These are phyloP conservation scores for Hemisphaericaspora lyxosophila DNA, from an alignment of 1,139 yeast species.

Conservation along the genomic window DNA sequence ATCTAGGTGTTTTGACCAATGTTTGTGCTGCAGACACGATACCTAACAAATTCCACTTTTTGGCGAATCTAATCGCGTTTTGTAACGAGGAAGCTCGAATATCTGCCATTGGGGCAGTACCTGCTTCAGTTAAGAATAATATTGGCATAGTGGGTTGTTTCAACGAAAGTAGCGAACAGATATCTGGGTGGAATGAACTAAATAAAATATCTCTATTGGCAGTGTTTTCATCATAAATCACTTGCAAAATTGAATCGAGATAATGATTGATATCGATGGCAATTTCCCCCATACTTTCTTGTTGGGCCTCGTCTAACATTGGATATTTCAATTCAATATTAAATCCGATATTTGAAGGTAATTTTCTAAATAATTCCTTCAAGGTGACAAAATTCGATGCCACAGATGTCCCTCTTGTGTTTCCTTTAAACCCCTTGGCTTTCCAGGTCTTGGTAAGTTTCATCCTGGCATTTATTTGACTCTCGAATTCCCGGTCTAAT, in stretches of 20 bases:
- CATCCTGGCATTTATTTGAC: slow-evolving; percentile 64
- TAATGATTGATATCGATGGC: slow-evolving; percentile 84
- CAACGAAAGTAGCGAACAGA: slow-evolving; percentile 78
- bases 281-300: slow-evolving; percentile 83
- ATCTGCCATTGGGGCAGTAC: slow-evolving; percentile 83
- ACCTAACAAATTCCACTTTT: slow-evolving; percentile 89
- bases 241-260: slow-evolving; percentile 80
- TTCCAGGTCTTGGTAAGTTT: slow-evolving; percentile 85
- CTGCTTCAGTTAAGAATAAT: slow-evolving; percentile 84
- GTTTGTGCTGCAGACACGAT: slow-evolving; percentile 89
- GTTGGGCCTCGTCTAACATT: slow-evolving; percentile 89
- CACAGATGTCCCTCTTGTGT: slow-evolving; percentile 82
- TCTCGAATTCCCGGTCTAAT: slow-evolving; percentile 37
- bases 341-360: slow-evolving; percentile 85
- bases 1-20: slow-evolving; percentile 80
- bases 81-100: slow-evolving; percentile 85
- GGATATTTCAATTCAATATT: slow-evolving; percentile 96
- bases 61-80: slow-evolving; percentile 87
- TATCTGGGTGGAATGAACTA: slow-evolving; percentile 93
- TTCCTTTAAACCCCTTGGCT: slow-evolving; percentile 85
- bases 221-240: slow-evolving; percentile 72
- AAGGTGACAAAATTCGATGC: slow-evolving; percentile 91
- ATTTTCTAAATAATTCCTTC: slow-evolving; percentile 75
- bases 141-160: slow-evolving; percentile 94
- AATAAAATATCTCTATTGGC: slow-evolving; percentile 84